phyloP scores from a whole-genome alignment of 2,329 filamentous ascomycete genomes.

The Remersonia thermophila region DNA sequence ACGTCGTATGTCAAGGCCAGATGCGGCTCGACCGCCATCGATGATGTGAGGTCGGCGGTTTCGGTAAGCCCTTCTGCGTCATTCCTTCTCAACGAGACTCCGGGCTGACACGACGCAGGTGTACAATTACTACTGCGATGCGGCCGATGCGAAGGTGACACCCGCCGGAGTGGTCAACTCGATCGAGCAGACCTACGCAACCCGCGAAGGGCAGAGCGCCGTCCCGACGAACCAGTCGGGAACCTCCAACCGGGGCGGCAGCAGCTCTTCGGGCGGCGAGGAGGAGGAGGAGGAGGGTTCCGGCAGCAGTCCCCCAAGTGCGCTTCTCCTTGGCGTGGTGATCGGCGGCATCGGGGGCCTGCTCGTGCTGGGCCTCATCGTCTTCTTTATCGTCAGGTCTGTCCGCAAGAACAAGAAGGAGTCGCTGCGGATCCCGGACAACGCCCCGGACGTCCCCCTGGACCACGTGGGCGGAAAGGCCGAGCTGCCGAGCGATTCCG shows the following conservation, averaged over 20 bases:
- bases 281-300: not conserved
- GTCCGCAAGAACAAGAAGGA: conserved; percentile 15
- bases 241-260: conserved; percentile 2
- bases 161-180: conserved; percentile 31
- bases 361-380: conserved; percentile 21
- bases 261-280: conserved; percentile 6
- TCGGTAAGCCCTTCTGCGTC: conserved; percentile 8
- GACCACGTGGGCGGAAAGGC: conserved; percentile 19
- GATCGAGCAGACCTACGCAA: conserved; percentile 17
- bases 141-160: conserved; percentile 29
- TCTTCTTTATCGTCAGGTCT: conserved; percentile 25
- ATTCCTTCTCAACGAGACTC: not conserved
- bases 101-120: conserved; percentile 17
- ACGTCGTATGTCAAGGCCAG: conserved; percentile 31
- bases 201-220: conserved; percentile 1
- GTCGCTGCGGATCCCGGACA: conserved; percentile 3
- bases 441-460: not conserved
- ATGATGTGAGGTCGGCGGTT: conserved; percentile 34
- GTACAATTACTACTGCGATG: conserved; percentile 37
- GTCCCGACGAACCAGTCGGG: too few species aligned
- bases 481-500: conserved; percentile 11
- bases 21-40: conserved; percentile 32
- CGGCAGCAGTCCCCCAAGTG: conserved; percentile 18
- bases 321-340: conserved; percentile 25
- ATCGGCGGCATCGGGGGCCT: conserved; percentile 24